Percentiles rank a stretch among this genome's conserved stretches.
Conservation (phyloP, 352 stramenopile genomes). For the Globisporangium acanthophoron region DNA sequence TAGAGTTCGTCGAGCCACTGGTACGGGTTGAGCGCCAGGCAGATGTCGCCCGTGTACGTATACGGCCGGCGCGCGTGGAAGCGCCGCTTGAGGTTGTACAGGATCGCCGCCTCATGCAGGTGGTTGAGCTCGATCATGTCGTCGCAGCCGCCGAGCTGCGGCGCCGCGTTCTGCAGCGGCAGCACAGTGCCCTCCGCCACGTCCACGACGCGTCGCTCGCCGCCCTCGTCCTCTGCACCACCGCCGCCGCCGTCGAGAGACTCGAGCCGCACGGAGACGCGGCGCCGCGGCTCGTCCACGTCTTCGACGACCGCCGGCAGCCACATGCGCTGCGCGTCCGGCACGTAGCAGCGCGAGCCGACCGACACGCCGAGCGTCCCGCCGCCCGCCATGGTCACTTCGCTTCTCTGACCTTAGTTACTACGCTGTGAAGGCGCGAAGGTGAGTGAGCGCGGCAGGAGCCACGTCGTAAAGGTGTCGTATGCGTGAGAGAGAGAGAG, state of each 20-base stretch:
- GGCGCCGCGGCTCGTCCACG: constrained; percentile 38
- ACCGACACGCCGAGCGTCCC: constrained; percentile 34
- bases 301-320: constrained; percentile 65
- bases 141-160: constrained; percentile 26
- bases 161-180: constrained; percentile 50
- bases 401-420: background rate
- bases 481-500: background rate
- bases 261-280: constrained; percentile 42
- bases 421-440: background rate
- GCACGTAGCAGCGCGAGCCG: constrained; percentile 70
- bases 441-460: background rate
- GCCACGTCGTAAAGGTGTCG: background rate
- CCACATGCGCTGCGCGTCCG: constrained; percentile 59
- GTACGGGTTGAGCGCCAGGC: constrained; percentile 96
- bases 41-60: constrained; percentile 95
- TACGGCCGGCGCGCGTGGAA: constrained; percentile 87
- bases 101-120: constrained; percentile 87
- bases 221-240: constrained; percentile 13
- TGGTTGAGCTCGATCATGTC: constrained; percentile 85
- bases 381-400: background rate
- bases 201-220: constrained; percentile 23
- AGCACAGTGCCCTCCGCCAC: constrained; percentile 32
- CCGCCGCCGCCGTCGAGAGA: constrained; percentile 23
- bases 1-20: constrained; percentile 86
- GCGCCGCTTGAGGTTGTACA: constrained; percentile 83